Base-by-base conservation (phyloP, 2,329 filamentous ascomycete species). In the Tolypocladium paradoxum region DNA sequence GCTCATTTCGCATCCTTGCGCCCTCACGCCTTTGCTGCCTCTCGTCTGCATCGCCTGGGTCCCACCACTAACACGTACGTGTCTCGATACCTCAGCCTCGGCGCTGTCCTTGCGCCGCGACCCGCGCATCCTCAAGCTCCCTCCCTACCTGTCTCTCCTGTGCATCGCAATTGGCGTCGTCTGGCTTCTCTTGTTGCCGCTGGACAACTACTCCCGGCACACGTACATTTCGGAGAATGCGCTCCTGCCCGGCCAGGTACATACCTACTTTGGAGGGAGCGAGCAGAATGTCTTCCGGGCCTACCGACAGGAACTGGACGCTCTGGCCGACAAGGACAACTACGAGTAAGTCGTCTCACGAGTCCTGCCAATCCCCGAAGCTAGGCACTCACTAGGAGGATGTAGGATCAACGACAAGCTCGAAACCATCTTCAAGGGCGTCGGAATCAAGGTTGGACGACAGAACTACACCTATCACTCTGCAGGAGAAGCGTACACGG, bases 181-280 rank as follows among this genome's bases (percentile, higher is more conserved):
- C 61, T 99, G 92, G 89, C 83, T 99, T 16, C 81, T 96, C 24
- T 77, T 97, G 34, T 81, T 99, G 1, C 93, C 93, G 3, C 78
- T 97, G 51, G 81, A 97, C 69, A 82, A 91, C 60, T 96, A 97
- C 73, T 96, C 90, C 50, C 84, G 93, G 59, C 79, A 82, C 55
- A 99, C 92, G 1, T 99, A 99, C 70, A 93, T 99, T 54, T 97
- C 92, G 45, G 93, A 99, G 70, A 99, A 99, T 68, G 93, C 93
- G 12, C 82, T 99, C 35, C 76, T 99, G 16, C 93, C 93, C 0
- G 93, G 91, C 2, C 93, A 99, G 70, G 93, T 97, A 9, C 92
- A 97, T 72, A 96, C 93, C 1, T 99, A 99, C 70, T 99, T 99
- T 66, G 85, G 88, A 7, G 93, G 93, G 20, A 96, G 90, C 68